phyloP scores from a whole-genome alignment of 73 alveolate species.

The Breviolum minutum region DNA sequence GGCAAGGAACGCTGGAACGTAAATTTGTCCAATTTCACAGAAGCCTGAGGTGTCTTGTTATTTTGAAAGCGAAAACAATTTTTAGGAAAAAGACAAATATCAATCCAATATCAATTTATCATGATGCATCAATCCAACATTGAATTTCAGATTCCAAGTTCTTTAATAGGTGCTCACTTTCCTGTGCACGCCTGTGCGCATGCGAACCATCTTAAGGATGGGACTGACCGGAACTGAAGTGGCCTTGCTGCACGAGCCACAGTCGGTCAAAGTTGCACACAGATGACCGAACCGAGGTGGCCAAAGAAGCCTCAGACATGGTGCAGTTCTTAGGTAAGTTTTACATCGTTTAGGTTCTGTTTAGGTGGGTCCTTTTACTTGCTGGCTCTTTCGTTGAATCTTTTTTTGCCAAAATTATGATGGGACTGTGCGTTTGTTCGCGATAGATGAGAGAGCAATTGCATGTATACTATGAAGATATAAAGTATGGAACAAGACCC shows the following conservation, averaged over 20 bases:
- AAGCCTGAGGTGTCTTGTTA: background rate
- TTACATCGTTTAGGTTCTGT: too few relatives aligned
- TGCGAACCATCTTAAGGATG: constrained; percentile 18
- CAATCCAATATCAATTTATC: background rate
- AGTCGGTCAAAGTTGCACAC: background rate
- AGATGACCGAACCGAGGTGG: constrained; percentile 33
- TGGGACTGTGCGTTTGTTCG: too few relatives aligned
- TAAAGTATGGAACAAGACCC: too few relatives aligned
- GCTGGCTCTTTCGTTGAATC: background rate
- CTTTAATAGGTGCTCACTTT: background rate
- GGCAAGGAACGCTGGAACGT: background rate
- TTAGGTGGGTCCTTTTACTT: background rate
- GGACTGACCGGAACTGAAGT: constrained; percentile 74
- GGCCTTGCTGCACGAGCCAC: background rate
- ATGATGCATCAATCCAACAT: background rate
- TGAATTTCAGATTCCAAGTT: background rate
- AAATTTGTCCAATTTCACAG: too few relatives aligned
- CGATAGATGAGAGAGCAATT: too few relatives aligned
- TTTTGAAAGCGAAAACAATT: background rate
- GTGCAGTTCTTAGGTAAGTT: constrained; percentile 44
- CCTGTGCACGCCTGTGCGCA: too few relatives aligned
- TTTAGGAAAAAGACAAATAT: background rate
- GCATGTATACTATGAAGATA: too few relatives aligned
- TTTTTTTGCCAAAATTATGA: background rate
- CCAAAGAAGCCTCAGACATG: constrained; percentile 96